Evolutionary conservation across 78 protist species (phyloP), one percentile per base, ranked within the genome.

Genomic region (Dictyostelium intermedium): DNA sequence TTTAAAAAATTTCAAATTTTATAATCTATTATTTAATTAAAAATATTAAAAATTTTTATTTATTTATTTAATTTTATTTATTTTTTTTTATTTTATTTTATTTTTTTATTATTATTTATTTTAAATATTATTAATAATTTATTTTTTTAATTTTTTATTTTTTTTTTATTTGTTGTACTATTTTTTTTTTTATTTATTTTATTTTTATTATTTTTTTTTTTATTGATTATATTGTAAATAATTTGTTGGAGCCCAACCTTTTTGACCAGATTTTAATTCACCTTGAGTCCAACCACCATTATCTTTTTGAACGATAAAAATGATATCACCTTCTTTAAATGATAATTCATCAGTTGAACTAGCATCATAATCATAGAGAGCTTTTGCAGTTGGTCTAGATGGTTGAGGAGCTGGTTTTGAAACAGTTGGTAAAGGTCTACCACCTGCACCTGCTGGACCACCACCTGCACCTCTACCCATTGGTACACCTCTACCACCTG

Each of bases 241-340:
- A 61, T 84, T 96, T 50, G 89, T 13, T 9, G 98, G 98, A 37
- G 87, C 23, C 83, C 80, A 96, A 35, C 98, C 98, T 32, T 63
- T 80, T 30, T 92, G 79, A 37, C 97, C 97, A 56, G 66, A 56
- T 66, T 92, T 94, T 35, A 96, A 83, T 34, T 96, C 95, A 74
- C 98, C 95, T 80, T 97, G 97, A 96, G 97, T 92, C 98, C 98
- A 97, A 30, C 97, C 98, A 47, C 96, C 95, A 23, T 79, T 61
- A 37, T 60, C 96, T 82, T 97, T 92, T 61, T 92, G 81, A 20
- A 95, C 66, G 32, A 97, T 47, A 35, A 37, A 45, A 2, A 97
- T 79, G 20, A 78, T n/a, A 43, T 97, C 98, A 35, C 98, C 98
- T 35, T 76, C 98, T 32, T 86, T 73, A 82, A 97, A 84, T 20